Evolutionary conservation across 169 alveolate species (phyloP).

Genomic region (Haemoproteus tartakovskyi): DNA sequence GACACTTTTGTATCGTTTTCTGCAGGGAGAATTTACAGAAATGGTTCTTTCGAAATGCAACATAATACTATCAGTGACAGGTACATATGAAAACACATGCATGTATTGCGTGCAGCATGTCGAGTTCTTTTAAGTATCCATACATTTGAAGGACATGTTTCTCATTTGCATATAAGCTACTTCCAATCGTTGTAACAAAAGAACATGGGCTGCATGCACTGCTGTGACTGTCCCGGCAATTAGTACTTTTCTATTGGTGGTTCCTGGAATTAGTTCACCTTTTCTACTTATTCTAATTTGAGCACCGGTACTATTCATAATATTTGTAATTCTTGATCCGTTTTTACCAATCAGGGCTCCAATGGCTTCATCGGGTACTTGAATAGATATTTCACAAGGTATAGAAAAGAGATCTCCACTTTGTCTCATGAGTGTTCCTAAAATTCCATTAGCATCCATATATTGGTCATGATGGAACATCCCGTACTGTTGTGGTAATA

Average conservation of each 20-base stretch:
- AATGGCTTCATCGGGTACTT: conserved; percentile 58
- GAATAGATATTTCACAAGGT: conserved; percentile 61
- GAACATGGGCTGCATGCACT: conserved; percentile 65
- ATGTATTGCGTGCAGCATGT: too few relatives aligned
- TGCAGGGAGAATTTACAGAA: too few relatives aligned
- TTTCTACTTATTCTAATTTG: conserved; percentile 63
- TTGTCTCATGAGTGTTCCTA: conserved; percentile 43
- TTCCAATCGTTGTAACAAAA: conserved; percentile 53
- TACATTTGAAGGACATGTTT: conserved; percentile 30
- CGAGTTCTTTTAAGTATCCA: too few relatives aligned
- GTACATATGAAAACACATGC: too few relatives aligned
- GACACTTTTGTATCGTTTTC: too few relatives aligned
- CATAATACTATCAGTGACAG: too few relatives aligned
- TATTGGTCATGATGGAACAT: conserved; percentile 49
- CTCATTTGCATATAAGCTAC: conserved; percentile 43
- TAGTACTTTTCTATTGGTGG: conserved; percentile 42
- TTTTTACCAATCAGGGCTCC: conserved; percentile 61
- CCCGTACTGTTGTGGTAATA: conserved; percentile 41
- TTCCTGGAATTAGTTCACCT: conserved; percentile 58
- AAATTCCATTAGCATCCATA: conserved; percentile 31
- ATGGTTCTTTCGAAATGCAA: too few relatives aligned
- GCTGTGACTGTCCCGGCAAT: conserved; percentile 66
- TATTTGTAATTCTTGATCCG: conserved; percentile 49
- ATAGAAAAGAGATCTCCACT: conserved; percentile 60
- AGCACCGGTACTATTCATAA: conserved; percentile 66